phyloP scores from a whole-genome alignment of 345 rosid genomes.

The Rhizophora mangle region DNA sequence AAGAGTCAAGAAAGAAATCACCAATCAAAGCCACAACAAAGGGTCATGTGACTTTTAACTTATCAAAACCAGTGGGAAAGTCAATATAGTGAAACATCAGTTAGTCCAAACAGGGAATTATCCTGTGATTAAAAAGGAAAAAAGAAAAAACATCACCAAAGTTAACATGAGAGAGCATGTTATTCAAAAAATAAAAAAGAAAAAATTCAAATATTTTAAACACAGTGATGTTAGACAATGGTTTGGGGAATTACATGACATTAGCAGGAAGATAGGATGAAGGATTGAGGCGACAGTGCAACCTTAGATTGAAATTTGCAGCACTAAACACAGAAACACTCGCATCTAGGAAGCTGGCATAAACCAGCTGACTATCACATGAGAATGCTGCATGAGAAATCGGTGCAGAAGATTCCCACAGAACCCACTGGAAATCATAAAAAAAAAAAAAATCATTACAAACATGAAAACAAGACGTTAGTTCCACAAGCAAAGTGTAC shows the following conservation, averaged over 20 bases:
- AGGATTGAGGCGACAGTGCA: conserved; percentile 75
- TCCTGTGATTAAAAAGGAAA: no score
- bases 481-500: background rate
- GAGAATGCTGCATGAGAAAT: conserved; percentile 89
- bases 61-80: background rate
- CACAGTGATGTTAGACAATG: background rate
- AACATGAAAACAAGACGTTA: background rate
- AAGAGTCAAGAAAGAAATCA: no score
- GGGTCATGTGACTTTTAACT: background rate
- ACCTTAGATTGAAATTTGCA: conserved; percentile 68
- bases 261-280: conserved; percentile 70
- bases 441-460: background rate
- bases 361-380: conserved; percentile 89
- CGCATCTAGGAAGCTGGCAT: conserved; percentile 86
- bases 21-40: no score
- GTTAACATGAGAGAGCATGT: background rate
- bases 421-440: conserved; percentile 54
- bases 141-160: background rate
- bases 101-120: background rate
- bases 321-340: conserved; percentile 78
- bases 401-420: conserved; percentile 71
- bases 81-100: background rate
- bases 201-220: background rate
- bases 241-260: conserved; percentile 52
- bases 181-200: no score